Conservation (phyloP, 345 rosid species). For the Euphorbia tirucalli region DNA sequence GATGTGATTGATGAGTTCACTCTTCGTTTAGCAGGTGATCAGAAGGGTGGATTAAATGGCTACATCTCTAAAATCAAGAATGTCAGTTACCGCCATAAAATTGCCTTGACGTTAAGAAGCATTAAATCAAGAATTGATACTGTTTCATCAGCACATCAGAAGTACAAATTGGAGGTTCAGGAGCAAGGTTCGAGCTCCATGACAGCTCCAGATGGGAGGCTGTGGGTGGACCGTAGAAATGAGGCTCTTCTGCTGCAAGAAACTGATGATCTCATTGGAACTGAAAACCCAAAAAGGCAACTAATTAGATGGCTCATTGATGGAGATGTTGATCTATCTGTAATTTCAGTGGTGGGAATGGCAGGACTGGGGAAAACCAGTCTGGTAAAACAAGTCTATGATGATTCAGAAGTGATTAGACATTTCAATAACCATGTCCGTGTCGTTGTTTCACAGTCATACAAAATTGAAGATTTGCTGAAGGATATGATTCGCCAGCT, state of each 20-base stretch:
- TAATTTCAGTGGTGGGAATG: constrained; percentile 4
- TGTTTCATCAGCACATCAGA: neutral
- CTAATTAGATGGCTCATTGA: neutral
- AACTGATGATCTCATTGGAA: neutral
- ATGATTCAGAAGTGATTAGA: neutral
- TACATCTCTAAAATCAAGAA: constrained; percentile 5
- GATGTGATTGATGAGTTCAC: constrained; percentile 4
- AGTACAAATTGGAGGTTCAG: neutral
- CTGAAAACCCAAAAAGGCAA: neutral
- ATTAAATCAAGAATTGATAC: neutral
- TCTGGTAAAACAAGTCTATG: neutral
- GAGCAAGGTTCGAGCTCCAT: neutral
- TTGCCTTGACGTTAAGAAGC: neutral
- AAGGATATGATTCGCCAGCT: neutral
- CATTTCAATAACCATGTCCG: neutral
- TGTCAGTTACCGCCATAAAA: neutral
- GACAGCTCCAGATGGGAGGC: neutral
- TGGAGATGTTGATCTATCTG: neutral
- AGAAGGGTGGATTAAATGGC: neutral
- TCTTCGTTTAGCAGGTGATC: neutral
- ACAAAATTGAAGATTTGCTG: neutral
- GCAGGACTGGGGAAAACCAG: neutral
- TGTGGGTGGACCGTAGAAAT: constrained; percentile 1
- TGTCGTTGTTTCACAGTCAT: neutral
- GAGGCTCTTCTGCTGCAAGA: neutral